phyloP scores from a whole-genome alignment of 2,329 filamentous ascomycete species.

The Monosporascus sp. region DNA sequence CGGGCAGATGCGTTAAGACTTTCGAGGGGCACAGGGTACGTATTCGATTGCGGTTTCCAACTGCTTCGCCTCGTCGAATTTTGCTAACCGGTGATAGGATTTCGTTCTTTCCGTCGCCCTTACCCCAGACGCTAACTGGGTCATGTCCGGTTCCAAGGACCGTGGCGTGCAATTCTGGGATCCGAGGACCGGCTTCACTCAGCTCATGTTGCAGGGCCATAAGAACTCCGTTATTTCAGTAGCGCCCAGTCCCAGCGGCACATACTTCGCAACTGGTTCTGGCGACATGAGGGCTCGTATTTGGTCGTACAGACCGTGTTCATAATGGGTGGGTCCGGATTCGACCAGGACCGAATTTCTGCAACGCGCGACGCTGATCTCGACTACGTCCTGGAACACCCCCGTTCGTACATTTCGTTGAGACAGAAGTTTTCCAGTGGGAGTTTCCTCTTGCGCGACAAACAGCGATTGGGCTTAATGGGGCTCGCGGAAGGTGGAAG shows the following conservation, averaged over 20 bases:
- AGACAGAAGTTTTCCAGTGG: too few relatives aligned
- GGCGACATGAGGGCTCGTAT: conserved; percentile 97
- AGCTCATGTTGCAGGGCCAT: conserved; percentile 97
- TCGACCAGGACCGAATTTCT: too few relatives aligned
- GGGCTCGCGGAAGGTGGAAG: too few relatives aligned
- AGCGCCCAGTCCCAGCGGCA: conserved; percentile 82
- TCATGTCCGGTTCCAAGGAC: conserved; percentile 95
- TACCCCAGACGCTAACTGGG: conserved; percentile 91
- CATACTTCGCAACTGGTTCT: conserved; percentile 90
- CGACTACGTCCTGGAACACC: too few relatives aligned
- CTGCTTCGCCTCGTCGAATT: background rate
- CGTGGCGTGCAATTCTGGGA: conserved; percentile 99
- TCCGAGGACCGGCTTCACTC: conserved; percentile 83
- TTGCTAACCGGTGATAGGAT: conserved; percentile 53
- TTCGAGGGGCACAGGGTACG: conserved; percentile 92
- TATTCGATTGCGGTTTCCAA: conserved; percentile 8
- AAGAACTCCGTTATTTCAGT: conserved; percentile 99
- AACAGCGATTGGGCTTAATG: too few relatives aligned
- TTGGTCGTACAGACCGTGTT: conserved; percentile 71
- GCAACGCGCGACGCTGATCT: too few relatives aligned
- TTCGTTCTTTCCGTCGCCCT: conserved; percentile 95
- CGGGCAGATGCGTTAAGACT: conserved; percentile 90
- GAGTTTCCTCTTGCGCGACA: too few relatives aligned
- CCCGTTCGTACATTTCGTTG: too few relatives aligned
- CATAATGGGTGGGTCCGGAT: conserved; percentile 10